phyloP scores from a whole-genome alignment of 345 rosid genomes.

The Anastatica hierochuntica region DNA sequence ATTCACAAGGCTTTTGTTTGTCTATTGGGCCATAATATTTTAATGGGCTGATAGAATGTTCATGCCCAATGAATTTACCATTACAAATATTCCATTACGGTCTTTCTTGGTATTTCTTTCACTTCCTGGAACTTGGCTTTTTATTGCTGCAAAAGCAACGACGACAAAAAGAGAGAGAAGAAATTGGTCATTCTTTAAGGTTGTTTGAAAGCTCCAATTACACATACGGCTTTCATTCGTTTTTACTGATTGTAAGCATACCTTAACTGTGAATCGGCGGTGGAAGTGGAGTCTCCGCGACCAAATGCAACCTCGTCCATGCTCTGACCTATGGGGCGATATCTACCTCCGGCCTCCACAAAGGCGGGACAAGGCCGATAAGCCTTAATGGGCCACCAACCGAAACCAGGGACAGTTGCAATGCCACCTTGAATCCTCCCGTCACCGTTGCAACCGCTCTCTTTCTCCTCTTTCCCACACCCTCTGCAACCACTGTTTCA shows the following conservation, averaged over 20 bases:
- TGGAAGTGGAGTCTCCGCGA: slow-evolving; percentile 23
- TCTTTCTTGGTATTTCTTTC: slow-evolving; percentile 1
- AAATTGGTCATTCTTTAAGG: neutral
- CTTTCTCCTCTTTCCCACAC: slow-evolving; percentile 71
- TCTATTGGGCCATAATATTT: too few species aligned
- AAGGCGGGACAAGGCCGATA: slow-evolving; percentile 89
- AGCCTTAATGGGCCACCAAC: slow-evolving; percentile 99
- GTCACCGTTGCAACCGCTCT: slow-evolving; percentile 85
- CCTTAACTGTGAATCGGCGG: slow-evolving; percentile 3
- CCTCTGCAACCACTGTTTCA: slow-evolving; percentile 60
- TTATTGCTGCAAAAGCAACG: too few species aligned
- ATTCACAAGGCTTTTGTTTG: too few species aligned
- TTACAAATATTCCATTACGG: neutral
- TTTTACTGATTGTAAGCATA: neutral
- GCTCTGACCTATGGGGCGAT: slow-evolving; percentile 70
- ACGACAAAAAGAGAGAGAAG: too few species aligned
- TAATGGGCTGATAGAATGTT: too few species aligned
- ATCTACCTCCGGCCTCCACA: slow-evolving; percentile 77
- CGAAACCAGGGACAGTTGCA: slow-evolving; percentile 85
- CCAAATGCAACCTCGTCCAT: slow-evolving; percentile 90
- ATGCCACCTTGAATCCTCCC: slow-evolving; percentile 98
- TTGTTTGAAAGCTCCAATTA: too few species aligned
- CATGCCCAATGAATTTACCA: too few species aligned
- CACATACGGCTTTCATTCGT: too few species aligned
- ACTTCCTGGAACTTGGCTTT: too few species aligned